Percentiles rank a stretch among this genome's conserved stretches.
These are phyloP conservation scores for Fraxinus velutina DNA, from an alignment of 305 asterid genomes.

Conservation along the genomic window DNA sequence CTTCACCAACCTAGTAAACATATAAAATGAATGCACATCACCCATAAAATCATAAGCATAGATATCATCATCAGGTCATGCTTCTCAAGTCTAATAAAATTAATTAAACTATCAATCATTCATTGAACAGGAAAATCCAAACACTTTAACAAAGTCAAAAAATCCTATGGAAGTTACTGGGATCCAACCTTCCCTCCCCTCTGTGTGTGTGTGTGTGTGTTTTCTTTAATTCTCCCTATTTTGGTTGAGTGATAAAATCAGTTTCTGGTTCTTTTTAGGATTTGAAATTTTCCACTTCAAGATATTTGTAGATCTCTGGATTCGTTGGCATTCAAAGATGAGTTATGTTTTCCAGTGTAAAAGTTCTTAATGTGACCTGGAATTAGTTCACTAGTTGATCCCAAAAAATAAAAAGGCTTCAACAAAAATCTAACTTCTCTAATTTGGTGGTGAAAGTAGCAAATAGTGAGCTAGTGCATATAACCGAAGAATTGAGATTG, in stretches of 20 bases:
- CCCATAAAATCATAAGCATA: not conserved
- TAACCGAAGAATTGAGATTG: conserved; percentile 6
- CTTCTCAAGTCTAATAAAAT: not conserved
- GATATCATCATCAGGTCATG: conserved; percentile 20
- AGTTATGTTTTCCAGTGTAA: conserved; percentile 1
- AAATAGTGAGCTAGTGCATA: conserved; percentile 1
- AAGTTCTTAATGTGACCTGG: conserved; percentile 16
- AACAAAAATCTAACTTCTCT: not conserved
- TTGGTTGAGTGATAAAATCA: not conserved
- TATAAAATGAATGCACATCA: not conserved
- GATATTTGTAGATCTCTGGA: not conserved
- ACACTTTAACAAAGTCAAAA: not conserved
- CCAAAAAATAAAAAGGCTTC: conserved; percentile 1
- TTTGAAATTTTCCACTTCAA: not conserved
- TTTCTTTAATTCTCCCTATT: not conserved
- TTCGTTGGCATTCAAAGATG: not conserved
- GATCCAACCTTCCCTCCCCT: not conserved
- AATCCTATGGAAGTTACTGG: conserved; percentile 8
- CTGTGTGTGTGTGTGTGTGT: not conserved
- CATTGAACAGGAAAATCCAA: not conserved
- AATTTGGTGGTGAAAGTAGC: not conserved
- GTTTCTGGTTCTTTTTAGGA: not conserved
- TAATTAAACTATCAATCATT: conserved; percentile 3
- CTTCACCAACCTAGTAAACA: conserved; percentile 56
- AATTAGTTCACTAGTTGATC: conserved; percentile 10